Evolutionary conservation across 441 rosid genomes (phyloP).

Genomic region (Capsella rubella): DNA sequence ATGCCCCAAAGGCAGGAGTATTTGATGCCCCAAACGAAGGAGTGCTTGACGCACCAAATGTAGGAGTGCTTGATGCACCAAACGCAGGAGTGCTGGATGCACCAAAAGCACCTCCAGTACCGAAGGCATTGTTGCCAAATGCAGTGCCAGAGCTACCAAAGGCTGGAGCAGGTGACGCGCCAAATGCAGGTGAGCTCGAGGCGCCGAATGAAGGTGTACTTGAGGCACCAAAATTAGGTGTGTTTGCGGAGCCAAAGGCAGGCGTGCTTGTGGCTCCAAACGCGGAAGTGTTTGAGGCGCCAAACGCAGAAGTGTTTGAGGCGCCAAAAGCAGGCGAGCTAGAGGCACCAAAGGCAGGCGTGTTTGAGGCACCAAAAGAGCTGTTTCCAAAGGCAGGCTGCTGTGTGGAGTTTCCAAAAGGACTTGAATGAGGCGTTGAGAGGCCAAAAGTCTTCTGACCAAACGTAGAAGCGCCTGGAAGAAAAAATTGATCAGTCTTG

Average conservation of each 20-base stretch:
- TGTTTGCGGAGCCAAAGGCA: neutral
- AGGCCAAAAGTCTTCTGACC: conserved; percentile 87
- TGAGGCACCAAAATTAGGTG: too few relatives aligned
- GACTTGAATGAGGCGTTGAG: conserved; percentile 70
- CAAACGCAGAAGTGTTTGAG: conserved; percentile 10
- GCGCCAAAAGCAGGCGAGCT: conserved; percentile 7
- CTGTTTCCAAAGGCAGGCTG: conserved; percentile 82
- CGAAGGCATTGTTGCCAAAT: neutral
- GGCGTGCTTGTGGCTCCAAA: conserved; percentile 7
- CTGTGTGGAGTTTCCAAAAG: conserved; percentile 80
- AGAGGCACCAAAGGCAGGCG: conserved; percentile 49
- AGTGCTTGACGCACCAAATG: conserved; percentile 24
- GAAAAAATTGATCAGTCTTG: conserved; percentile 28
- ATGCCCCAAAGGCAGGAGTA: conserved; percentile 50
- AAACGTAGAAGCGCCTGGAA: conserved; percentile 67
- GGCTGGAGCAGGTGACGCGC: conserved; percentile 50
- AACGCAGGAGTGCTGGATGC: conserved; percentile 33
- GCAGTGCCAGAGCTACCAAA: conserved; percentile 50
- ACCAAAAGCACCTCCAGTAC: conserved; percentile 38
- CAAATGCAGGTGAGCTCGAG: conserved; percentile 47
- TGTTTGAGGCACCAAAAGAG: conserved; percentile 61
- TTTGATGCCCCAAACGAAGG: conserved; percentile 52
- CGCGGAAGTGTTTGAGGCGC: neutral
- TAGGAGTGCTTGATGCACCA: conserved; percentile 22
- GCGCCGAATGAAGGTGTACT: too few relatives aligned